Percentiles rank a stretch among this genome's conserved stretches.
phyloP scores from a whole-genome alignment of 495 filamentous ascomycete genomes.

The Hypoxylon trugodes region DNA sequence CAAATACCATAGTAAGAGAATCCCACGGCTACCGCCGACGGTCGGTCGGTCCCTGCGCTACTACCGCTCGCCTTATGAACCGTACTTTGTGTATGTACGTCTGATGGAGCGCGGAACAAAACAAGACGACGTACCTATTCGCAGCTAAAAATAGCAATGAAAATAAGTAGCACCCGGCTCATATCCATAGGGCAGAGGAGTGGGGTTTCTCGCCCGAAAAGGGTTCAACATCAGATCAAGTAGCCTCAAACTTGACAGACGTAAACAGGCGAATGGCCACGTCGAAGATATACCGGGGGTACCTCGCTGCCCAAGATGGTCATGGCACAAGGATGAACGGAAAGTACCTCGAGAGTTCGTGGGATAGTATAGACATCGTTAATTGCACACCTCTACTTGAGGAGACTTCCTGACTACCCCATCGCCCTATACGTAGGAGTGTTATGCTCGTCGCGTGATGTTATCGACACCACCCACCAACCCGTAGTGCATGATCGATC shows the following conservation, averaged over 20 bases:
- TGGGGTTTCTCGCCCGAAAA: background rate
- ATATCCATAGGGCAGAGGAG: constrained; percentile 17
- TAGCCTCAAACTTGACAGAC: constrained; percentile 1
- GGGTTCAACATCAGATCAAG: background rate
- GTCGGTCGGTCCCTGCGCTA: background rate
- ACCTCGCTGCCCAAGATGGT: too few relatives aligned
- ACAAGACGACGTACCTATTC: background rate
- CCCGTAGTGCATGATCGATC: too few relatives aligned
- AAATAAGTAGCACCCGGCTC: too few relatives aligned
- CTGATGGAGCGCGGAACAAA: background rate
- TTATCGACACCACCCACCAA: too few relatives aligned
- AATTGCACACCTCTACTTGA: too few relatives aligned
- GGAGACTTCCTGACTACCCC: too few relatives aligned
- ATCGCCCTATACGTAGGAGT: too few relatives aligned
- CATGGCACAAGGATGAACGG: too few relatives aligned
- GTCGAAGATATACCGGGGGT: background rate
- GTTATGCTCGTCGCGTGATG: too few relatives aligned
- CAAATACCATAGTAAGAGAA: background rate
- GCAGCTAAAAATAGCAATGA: constrained; percentile 25
- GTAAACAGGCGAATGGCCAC: background rate
- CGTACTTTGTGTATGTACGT: background rate
- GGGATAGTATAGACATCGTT: too few relatives aligned
- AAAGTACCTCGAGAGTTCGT: too few relatives aligned
- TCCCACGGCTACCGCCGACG: background rate
- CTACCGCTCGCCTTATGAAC: too few relatives aligned